Conservation (phyloP, 2,329 filamentous ascomycete species). For the Diaporthe sp. region DNA sequence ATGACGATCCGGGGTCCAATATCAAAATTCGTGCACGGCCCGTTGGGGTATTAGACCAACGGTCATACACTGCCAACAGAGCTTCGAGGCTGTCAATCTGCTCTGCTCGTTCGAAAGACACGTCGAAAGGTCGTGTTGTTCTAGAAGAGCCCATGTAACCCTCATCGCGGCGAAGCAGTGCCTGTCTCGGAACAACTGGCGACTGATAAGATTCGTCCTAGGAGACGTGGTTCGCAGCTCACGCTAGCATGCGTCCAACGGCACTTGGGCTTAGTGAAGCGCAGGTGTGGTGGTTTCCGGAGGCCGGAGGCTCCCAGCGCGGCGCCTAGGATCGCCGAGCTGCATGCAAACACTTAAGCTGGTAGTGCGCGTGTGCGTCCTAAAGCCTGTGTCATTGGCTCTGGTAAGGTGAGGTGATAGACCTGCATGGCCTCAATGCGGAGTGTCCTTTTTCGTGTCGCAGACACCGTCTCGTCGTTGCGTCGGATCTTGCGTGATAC, state of each 20-base stretch:
- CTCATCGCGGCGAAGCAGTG: not conserved
- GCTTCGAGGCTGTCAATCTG: not conserved
- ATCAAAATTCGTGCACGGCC: slow-evolving; percentile 22
- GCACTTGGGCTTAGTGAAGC: slow-evolving; percentile 24
- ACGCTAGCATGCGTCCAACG: slow-evolving; percentile 14
- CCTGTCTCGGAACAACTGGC: slow-evolving; percentile 10
- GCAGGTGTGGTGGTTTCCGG: slow-evolving; percentile 13
- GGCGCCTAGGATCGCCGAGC: slow-evolving; percentile 3
- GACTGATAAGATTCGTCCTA: slow-evolving; percentile 19
- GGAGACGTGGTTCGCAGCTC: slow-evolving; percentile 22
- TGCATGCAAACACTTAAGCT: slow-evolving; percentile 32
- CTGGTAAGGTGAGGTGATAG: slow-evolving; percentile 24
- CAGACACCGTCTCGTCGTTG: slow-evolving; percentile 13
- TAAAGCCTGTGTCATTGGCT: slow-evolving; percentile 25
- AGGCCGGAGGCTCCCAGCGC: slow-evolving; percentile 17
- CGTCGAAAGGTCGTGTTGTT: not conserved
- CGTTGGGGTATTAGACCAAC: not conserved
- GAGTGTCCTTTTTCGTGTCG: slow-evolving; percentile 20
- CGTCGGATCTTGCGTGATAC: not conserved
- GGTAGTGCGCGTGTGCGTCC: slow-evolving; percentile 1
- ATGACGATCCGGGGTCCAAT: slow-evolving; percentile 29
- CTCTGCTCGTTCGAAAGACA: not conserved
- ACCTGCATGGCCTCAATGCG: slow-evolving; percentile 21
- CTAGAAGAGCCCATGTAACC: slow-evolving; percentile 4
- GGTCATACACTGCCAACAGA: not conserved